phyloP scores from a whole-genome alignment of 2,329 filamentous ascomycete genomes.

The Emericellopsis atlantica region DNA sequence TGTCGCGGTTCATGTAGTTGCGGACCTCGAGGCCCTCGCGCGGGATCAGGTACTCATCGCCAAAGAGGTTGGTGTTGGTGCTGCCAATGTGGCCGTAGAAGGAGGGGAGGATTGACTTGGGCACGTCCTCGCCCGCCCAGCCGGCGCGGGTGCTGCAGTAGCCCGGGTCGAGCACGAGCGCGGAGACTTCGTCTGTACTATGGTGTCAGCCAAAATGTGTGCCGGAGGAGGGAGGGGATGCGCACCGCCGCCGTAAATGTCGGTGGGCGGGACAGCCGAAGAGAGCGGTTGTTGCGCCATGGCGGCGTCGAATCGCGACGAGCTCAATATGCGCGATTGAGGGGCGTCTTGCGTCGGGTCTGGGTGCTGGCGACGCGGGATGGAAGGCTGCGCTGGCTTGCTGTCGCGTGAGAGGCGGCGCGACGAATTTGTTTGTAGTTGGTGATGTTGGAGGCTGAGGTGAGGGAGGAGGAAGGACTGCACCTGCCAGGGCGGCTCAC shows the following conservation, averaged over 20 bases:
- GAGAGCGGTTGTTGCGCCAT: constrained; percentile 46
- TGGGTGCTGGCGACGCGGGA: background rate
- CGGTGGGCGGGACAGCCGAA: constrained; percentile 44
- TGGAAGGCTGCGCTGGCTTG: background rate
- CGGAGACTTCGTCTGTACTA: constrained; percentile 79
- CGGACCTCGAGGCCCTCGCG: constrained; percentile 66
- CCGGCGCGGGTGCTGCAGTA: constrained; percentile 86
- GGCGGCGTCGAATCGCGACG: constrained; percentile 5
- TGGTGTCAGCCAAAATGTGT: constrained; percentile 6
- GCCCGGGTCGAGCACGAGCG: constrained; percentile 90
- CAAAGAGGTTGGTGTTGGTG: constrained; percentile 53
- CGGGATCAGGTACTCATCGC: constrained; percentile 81
- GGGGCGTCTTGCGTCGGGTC: no score
- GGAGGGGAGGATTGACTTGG: constrained; percentile 84
- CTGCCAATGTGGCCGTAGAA: constrained; percentile 59
- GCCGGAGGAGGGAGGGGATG: constrained; percentile 2
- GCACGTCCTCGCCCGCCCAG: constrained; percentile 94
- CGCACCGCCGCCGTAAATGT: constrained; percentile 51
- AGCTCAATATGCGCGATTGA: no score
- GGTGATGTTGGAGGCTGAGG: no score
- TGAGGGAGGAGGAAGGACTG: no score
- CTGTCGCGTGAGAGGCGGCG: background rate
- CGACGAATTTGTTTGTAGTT: background rate
- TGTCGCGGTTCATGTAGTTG: constrained; percentile 85
- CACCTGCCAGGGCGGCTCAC: no score